phyloP scores from a whole-genome alignment of 768 basidiomycete species.

The Lactarius hengduanensis region DNA sequence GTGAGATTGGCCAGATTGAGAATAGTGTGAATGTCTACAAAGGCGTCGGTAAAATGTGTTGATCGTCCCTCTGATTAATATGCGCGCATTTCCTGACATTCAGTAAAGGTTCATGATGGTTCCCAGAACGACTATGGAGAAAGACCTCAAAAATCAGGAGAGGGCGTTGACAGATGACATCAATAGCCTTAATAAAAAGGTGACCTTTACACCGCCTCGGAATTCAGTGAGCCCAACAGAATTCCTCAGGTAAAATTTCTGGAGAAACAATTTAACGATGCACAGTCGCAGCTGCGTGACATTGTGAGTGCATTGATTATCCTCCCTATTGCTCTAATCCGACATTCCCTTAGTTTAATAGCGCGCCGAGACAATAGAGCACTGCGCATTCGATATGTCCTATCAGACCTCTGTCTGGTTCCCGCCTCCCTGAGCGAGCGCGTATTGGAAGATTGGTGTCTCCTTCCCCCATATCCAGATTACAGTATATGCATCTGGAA shows the following conservation, averaged over 20 bases:
- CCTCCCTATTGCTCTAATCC: background rate
- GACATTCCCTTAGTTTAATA: slow-evolving; percentile 50
- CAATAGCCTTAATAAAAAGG: slow-evolving; percentile 81
- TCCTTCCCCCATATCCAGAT: background rate
- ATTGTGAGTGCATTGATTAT: slow-evolving; percentile 48
- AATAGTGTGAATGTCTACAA: slow-evolving; percentile 84
- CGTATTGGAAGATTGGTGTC: background rate
- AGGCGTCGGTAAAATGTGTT: slow-evolving; percentile 93
- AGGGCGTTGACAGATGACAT: slow-evolving; percentile 86
- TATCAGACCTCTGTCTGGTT: background rate
- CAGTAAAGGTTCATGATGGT: slow-evolving; percentile 82
- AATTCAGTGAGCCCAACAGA: background rate
- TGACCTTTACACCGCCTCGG: slow-evolving; percentile 32
- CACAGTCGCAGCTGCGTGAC: slow-evolving; percentile 81
- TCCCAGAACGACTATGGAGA: slow-evolving; percentile 76
- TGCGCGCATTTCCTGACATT: slow-evolving; percentile 15
- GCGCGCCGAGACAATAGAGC: slow-evolving; percentile 37
- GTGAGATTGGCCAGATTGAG: slow-evolving; percentile 71
- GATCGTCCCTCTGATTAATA: background rate
- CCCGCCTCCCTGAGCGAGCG: slow-evolving; percentile 2
- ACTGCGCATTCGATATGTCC: background rate
- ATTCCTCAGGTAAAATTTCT: slow-evolving; percentile 73
- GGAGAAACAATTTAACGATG: slow-evolving; percentile 91
- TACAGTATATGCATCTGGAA: background rate
- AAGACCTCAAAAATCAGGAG: slow-evolving; percentile 70